Base-by-base conservation (phyloP, 2,329 filamentous ascomycete species). In the Aspergillus proliferans region DNA sequence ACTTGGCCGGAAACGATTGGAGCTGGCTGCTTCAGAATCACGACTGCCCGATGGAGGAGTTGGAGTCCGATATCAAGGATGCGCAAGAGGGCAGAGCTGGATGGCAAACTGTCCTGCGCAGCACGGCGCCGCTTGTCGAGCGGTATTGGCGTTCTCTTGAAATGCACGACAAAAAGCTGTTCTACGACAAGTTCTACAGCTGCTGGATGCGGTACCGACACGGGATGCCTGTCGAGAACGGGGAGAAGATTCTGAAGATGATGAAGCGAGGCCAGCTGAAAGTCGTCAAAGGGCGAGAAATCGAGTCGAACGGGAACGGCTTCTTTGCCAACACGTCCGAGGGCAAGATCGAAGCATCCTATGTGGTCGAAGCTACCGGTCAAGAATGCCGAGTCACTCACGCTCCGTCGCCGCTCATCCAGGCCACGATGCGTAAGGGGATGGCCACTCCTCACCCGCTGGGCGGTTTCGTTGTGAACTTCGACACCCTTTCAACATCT, bases 181-280 rank as follows among this genome's bases (percentile, higher is more conserved):
- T 52, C 19, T 43, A 46, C 43, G 47, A 49, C 22, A 49, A 49
- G n/a, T 52, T 52, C 6, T 46, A 46, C 30, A 49, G 47, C 46
- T 42, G 38, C 6, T 52, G 50, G 50, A 52, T 49, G 47, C 38
- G 50, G 33, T 52, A 52, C 24, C 43, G 50, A 22, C 50, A 52
- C 36, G 50, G 47, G 14, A 52, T 49, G 47, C 50, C 50, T 4
- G 22, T 52, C 9, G 28, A 46, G 10, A 52, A 49, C 14, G 50
- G 43, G 7, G 22, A 49, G n/a, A 47, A 49, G 21, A 45, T 49
- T 10, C 44, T 52, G 12, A 18, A 40, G 2, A 18, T 52, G 8
- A 19, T 52, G 40, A 22, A 49, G 26, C 49, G 43, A n/a, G 34
- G 33, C 18, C 50, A 52, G 24, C 22, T 52, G 6, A 33, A 15